Conservation (phyloP, 2,329 filamentous ascomycete species). For the Penicillium sp. region DNA sequence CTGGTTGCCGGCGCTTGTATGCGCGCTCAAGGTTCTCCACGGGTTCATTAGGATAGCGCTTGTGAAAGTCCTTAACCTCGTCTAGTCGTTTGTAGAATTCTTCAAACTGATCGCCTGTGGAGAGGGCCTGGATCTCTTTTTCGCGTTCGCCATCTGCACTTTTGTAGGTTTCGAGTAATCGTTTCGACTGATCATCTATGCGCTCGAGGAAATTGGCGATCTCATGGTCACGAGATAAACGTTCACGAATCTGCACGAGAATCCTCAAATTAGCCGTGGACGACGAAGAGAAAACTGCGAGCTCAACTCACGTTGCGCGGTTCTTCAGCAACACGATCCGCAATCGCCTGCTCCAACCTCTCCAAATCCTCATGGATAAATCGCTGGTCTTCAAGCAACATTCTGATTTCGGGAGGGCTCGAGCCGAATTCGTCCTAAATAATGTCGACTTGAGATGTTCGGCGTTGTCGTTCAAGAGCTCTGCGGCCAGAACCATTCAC, state of each 20-base stretch:
- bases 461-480: conserved; percentile 25
- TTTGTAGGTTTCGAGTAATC: conserved; percentile 81
- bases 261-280: conserved; percentile 25
- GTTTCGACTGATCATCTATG: conserved; percentile 83
- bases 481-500: conserved; percentile 31
- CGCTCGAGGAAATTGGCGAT: conserved; percentile 83
- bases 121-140: conserved; percentile 82
- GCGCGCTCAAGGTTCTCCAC: conserved; percentile 94
- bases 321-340: conserved; percentile 85
- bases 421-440: neutral
- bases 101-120: conserved; percentile 83
- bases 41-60: conserved; percentile 89
- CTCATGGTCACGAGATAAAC: conserved; percentile 89
- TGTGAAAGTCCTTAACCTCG: conserved; percentile 84
- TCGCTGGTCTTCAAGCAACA: conserved; percentile 92
- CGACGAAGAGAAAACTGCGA: conserved; percentile 8
- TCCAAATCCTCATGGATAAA: conserved; percentile 96
- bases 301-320: conserved; percentile 74
- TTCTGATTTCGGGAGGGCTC: conserved; percentile 35
- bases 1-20: conserved; percentile 74
- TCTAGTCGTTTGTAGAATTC: conserved; percentile 87
- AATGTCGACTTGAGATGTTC: neutral
- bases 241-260: conserved; percentile 75
- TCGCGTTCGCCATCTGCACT: conserved; percentile 74
- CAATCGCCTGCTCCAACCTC: conserved; percentile 90